Conservation (phyloP, 2,329 filamentous ascomycete genomes). For the Penicillium crustosum region DNA sequence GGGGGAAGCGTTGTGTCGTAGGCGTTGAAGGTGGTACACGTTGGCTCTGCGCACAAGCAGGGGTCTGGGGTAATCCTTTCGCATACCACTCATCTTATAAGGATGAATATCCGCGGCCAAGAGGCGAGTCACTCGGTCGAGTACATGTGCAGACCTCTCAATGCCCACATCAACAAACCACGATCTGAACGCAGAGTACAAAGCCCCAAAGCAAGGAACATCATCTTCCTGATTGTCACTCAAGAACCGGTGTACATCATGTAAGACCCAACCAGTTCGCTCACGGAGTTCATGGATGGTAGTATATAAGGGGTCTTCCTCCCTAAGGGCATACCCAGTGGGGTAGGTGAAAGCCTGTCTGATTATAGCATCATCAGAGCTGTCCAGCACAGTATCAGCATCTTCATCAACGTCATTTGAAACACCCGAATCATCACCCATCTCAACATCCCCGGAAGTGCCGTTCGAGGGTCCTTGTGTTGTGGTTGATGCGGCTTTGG, state of each 20-base stretch:
- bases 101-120: slow-evolving; percentile 84
- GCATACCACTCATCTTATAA: slow-evolving; percentile 89
- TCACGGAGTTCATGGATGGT: slow-evolving; percentile 79
- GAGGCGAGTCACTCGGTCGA: slow-evolving; percentile 81
- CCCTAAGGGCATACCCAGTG: slow-evolving; percentile 76
- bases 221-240: slow-evolving; percentile 87
- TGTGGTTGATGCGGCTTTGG: slow-evolving; percentile 65
- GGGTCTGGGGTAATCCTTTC: slow-evolving; percentile 89
- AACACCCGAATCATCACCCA: slow-evolving; percentile 45
- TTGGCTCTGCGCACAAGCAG: slow-evolving; percentile 90
- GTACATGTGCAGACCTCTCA: slow-evolving; percentile 87
- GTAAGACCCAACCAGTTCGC: slow-evolving; percentile 74
- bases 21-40: slow-evolving; percentile 89
- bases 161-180: slow-evolving; percentile 99
- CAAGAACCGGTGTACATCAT: slow-evolving; percentile 81
- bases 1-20: slow-evolving; percentile 90
- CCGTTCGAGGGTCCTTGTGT: slow-evolving; percentile 40
- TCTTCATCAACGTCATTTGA: slow-evolving; percentile 36
- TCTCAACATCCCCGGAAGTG: slow-evolving; percentile 46
- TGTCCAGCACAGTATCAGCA: slow-evolving; percentile 54
- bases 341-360: slow-evolving; percentile 86
- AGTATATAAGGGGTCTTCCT: slow-evolving; percentile 64
- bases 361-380: slow-evolving; percentile 60
- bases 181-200: slow-evolving; percentile 88
- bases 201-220: slow-evolving; percentile 87